Conservation (phyloP, 345 rosid genomes). For the Draba incana region DNA sequence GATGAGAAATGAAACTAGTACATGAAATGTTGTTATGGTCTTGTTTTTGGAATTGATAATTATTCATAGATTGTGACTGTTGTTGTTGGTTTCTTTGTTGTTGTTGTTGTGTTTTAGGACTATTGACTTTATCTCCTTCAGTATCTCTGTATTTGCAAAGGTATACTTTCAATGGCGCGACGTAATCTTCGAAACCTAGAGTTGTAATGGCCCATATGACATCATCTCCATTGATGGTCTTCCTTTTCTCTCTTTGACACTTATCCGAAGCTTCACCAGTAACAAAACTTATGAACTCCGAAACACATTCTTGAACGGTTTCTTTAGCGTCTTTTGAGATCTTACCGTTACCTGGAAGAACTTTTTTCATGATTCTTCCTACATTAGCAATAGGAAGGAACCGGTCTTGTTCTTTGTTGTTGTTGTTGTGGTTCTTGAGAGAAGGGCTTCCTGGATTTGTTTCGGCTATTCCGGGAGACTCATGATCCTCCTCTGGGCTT, state of each 20-base stretch:
- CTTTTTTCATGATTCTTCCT: slow-evolving; percentile 79
- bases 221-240: slow-evolving; percentile 79
- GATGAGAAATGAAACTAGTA: slow-evolving; percentile 50
- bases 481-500: slow-evolving; percentile 47
- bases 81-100: slow-evolving; percentile 36
- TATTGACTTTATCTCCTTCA: slow-evolving; percentile 65
- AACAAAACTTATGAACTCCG: slow-evolving; percentile 75
- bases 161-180: slow-evolving; percentile 59
- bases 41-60: slow-evolving; percentile 42
- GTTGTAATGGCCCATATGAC: slow-evolving; percentile 76
- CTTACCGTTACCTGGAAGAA: slow-evolving; percentile 64
- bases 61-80: neutral
- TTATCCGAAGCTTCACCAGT: slow-evolving; percentile 76
- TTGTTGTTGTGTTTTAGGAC: slow-evolving; percentile 58
- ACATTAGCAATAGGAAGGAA: slow-evolving; percentile 77
- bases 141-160: slow-evolving; percentile 61
- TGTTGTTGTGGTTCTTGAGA: slow-evolving; percentile 35
- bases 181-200: slow-evolving; percentile 72
- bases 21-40: slow-evolving; percentile 42
- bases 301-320: slow-evolving; percentile 77
- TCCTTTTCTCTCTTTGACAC: slow-evolving; percentile 71
- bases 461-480: slow-evolving; percentile 29
- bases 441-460: slow-evolving; percentile 65
- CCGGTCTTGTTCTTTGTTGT: slow-evolving; percentile 66
- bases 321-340: slow-evolving; percentile 77